Conservation (phyloP, 768 basidiomycete species). For the Hypsizygus marmoreus region DNA sequence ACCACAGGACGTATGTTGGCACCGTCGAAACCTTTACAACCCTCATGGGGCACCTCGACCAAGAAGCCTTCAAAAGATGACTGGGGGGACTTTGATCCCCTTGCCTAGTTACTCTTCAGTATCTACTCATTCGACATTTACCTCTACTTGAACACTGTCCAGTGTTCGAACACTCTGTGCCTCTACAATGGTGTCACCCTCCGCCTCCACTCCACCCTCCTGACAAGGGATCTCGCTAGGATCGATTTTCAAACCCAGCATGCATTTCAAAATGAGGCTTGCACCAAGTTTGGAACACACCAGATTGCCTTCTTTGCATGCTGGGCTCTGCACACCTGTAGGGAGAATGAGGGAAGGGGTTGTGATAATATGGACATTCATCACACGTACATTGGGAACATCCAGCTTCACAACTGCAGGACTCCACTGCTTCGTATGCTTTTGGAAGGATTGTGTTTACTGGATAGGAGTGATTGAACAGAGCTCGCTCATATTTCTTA, state of each 20-base stretch:
- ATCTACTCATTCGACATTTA: slow-evolving; percentile 9
- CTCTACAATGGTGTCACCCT: slow-evolving; percentile 54
- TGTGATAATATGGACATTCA: neutral
- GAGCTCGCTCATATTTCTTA: neutral
- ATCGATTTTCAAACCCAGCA: slow-evolving; percentile 51
- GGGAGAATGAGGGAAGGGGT: neutral
- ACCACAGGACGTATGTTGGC: slow-evolving; percentile 54
- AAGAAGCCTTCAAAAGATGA: slow-evolving; percentile 63
- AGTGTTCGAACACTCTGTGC: slow-evolving; percentile 48
- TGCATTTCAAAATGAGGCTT: slow-evolving; percentile 57
- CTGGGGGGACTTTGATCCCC: slow-evolving; percentile 85
- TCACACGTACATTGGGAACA: slow-evolving; percentile 63
- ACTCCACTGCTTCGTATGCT: slow-evolving; percentile 57
- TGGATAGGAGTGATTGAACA: slow-evolving; percentile 15
- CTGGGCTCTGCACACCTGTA: slow-evolving; percentile 65
- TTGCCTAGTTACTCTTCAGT: slow-evolving; percentile 40
- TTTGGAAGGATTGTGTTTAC: slow-evolving; percentile 62
- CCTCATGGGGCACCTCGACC: slow-evolving; percentile 39
- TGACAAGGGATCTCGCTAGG: slow-evolving; percentile 37
- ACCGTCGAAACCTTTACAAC: slow-evolving; percentile 63
- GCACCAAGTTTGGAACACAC: slow-evolving; percentile 81
- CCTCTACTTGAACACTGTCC: slow-evolving; percentile 50
- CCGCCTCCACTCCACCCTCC: slow-evolving; percentile 25
- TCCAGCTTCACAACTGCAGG: slow-evolving; percentile 69
- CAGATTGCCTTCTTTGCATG: slow-evolving; percentile 72